Percentiles rank a stretch among this genome's conserved stretches.
These are phyloP conservation scores for Lasiosphaeria ovina DNA, from an alignment of 495 filamentous ascomycete genomes.

Conservation along the genomic window DNA sequence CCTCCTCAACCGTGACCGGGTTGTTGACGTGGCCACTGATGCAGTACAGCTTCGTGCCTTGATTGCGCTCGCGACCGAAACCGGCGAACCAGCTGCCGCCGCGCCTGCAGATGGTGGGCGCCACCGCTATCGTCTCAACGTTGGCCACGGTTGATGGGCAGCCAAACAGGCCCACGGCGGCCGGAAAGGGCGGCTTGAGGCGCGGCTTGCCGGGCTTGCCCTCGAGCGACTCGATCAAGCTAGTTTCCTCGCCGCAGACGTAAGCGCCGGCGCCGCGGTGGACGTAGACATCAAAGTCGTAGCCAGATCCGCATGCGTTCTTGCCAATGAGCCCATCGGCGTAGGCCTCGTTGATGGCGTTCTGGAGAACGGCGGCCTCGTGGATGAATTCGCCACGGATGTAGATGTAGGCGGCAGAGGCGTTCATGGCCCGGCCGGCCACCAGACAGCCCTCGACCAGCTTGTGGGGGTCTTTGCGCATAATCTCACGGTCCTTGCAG, in stretches of 20 bases:
- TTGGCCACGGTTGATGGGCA: constrained; percentile 98
- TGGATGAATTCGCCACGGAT: constrained; percentile 99
- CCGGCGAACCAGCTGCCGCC: constrained; percentile 87
- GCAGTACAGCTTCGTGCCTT: constrained; percentile 96
- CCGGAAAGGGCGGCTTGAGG: constrained; percentile 97
- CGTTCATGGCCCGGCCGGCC: constrained; percentile 95
- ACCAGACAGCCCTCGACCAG: constrained; percentile 96
- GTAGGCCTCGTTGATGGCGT: constrained; percentile 96
- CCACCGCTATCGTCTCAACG: constrained; percentile 94
- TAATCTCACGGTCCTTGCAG: constrained; percentile 99
- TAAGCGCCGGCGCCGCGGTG: constrained; percentile 98
- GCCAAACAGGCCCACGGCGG: constrained; percentile 93
- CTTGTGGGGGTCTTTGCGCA: constrained; percentile 99
- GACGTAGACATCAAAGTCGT: constrained; percentile 96
- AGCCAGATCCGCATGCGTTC: constrained; percentile 94
- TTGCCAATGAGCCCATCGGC: constrained; percentile 89
- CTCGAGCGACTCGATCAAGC: constrained; percentile 94
- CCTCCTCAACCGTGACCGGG: constrained; percentile 94
- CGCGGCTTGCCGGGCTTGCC: constrained; percentile 98
- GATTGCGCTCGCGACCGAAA: constrained; percentile 92
- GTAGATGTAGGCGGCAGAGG: constrained; percentile 97
- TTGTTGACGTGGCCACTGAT: constrained; percentile 99
- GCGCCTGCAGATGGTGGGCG: constrained; percentile 91
- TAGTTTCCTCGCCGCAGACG: constrained; percentile 97
- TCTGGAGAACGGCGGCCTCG: constrained; percentile 90